A percentile compares a stretch with the other conserved stretches of the same genome.
phyloP scores from a whole-genome alignment of 2,329 filamentous ascomycete species.

The Plectosphaerella plurivora region DNA sequence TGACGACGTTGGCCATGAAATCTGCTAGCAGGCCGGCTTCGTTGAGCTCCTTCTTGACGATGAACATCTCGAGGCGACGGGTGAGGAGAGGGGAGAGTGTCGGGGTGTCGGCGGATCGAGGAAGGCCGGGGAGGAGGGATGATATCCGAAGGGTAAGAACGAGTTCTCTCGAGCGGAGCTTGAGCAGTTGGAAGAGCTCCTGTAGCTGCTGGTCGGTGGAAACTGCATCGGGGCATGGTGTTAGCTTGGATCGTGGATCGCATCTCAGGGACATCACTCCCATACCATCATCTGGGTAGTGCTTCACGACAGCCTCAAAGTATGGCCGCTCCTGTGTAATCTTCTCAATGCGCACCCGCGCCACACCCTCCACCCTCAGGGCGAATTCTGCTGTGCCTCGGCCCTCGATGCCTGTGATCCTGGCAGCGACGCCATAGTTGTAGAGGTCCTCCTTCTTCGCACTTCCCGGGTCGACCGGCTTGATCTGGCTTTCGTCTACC shows the following conservation, averaged over 20 bases:
- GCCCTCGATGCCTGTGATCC: constrained; percentile 74
- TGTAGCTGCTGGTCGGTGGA: constrained; percentile 55
- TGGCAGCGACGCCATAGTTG: constrained; percentile 75
- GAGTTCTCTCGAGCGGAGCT: constrained; percentile 80
- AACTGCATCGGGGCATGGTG: constrained; percentile 6
- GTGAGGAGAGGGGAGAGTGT: constrained; percentile 79
- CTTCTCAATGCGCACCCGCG: constrained; percentile 71
- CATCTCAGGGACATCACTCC: background rate
- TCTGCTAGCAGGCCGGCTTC: constrained; percentile 87
- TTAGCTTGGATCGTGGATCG: background rate
- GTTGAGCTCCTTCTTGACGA: constrained; percentile 72
- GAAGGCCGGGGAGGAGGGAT: constrained; percentile 61
- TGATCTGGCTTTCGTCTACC: constrained; percentile 35
- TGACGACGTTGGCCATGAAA: constrained; percentile 93
- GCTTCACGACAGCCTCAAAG: constrained; percentile 75
- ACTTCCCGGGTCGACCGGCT: constrained; percentile 52
- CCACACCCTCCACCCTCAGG: constrained; percentile 79
- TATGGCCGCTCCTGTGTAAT: constrained; percentile 75
- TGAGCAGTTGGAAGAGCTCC: constrained; percentile 73
- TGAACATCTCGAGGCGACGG: constrained; percentile 80
- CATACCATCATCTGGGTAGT: constrained; percentile 65
- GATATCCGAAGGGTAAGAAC: constrained; percentile 80
- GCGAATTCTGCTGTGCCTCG: constrained; percentile 72
- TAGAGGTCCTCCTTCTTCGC: constrained; percentile 72
- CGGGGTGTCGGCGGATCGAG: constrained; percentile 55